phyloP scores from a whole-genome alignment of 306 rosid genomes.

The Sindora glabra region DNA sequence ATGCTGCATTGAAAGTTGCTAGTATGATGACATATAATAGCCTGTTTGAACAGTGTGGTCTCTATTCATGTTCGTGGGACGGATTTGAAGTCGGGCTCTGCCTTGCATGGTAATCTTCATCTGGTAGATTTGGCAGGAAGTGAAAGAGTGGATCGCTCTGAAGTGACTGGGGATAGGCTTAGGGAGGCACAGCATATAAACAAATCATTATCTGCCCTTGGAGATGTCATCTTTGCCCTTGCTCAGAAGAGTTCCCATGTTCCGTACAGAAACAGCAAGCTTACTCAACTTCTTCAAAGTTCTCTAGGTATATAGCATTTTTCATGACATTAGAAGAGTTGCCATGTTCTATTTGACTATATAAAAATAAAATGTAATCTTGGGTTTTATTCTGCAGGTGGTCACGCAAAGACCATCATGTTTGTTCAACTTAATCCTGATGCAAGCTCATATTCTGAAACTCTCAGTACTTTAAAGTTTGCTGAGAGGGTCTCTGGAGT shows the following conservation, averaged over 20 bases:
- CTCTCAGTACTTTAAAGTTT: slow-evolving; percentile 76
- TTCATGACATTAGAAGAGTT: background rate
- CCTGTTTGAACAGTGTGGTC: slow-evolving; percentile 31
- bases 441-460: slow-evolving; percentile 57
- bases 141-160: slow-evolving; percentile 91
- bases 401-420: slow-evolving; percentile 93
- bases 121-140: slow-evolving; percentile 98
- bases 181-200: slow-evolving; percentile 92
- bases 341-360: background rate
- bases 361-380: background rate
- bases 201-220: slow-evolving; percentile 85
- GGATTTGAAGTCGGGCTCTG: slow-evolving; percentile 28
- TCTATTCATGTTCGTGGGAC: slow-evolving; percentile 36
- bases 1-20: background rate
- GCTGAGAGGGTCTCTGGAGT: slow-evolving; percentile 92
- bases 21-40: background rate
- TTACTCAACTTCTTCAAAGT: slow-evolving; percentile 91
- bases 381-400: slow-evolving; percentile 42
- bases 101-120: slow-evolving; percentile 62
- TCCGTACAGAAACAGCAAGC: slow-evolving; percentile 98
- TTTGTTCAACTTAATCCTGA: slow-evolving; percentile 92
- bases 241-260: slow-evolving; percentile 77
- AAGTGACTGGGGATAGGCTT: slow-evolving; percentile 85
- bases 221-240: slow-evolving; percentile 90
- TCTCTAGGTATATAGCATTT: slow-evolving; percentile 61